phyloP scores from a whole-genome alignment of 1,284 basidiomycete species.

The Ustilago curta region DNA sequence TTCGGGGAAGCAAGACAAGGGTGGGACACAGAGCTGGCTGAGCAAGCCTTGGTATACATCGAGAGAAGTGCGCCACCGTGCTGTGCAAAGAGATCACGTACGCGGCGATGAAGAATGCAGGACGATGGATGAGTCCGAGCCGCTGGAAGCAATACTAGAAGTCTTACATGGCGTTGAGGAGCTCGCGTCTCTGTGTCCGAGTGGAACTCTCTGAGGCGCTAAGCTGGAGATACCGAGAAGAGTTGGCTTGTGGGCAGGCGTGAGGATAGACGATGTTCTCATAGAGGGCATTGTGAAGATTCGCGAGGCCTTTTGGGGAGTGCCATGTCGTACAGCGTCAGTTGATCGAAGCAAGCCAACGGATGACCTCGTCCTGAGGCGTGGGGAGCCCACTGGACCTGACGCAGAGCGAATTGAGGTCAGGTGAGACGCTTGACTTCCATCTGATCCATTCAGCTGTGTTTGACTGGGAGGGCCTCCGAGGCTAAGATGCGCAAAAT shows the following conservation, averaged over 20 bases:
- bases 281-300: conserved; percentile 32
- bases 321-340: background rate
- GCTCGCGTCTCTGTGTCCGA: background rate
- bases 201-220: background rate
- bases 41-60: conserved; percentile 1
- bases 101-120: conserved; percentile 24
- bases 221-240: background rate
- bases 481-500: conserved; percentile 37
- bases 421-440: conserved; percentile 1
- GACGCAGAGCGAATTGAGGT: conserved; percentile 42
- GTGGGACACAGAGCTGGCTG: background rate
- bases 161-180: conserved; percentile 2
- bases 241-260: background rate
- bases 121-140: conserved; percentile 30
- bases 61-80: background rate
- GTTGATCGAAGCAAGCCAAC: conserved; percentile 12
- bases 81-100: background rate
- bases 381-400: conserved; percentile 19
- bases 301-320: conserved; percentile 10
- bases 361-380: conserved; percentile 17
- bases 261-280: background rate
- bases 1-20: background rate
- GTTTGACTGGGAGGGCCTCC: background rate
- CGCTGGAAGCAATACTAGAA: conserved; percentile 11
- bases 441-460: background rate